Evolutionary conservation across 2,329 filamentous ascomycete species (phyloP), one percentile per base, ranked within the genome.

Genomic region (Ceratocystis papillata): DNA sequence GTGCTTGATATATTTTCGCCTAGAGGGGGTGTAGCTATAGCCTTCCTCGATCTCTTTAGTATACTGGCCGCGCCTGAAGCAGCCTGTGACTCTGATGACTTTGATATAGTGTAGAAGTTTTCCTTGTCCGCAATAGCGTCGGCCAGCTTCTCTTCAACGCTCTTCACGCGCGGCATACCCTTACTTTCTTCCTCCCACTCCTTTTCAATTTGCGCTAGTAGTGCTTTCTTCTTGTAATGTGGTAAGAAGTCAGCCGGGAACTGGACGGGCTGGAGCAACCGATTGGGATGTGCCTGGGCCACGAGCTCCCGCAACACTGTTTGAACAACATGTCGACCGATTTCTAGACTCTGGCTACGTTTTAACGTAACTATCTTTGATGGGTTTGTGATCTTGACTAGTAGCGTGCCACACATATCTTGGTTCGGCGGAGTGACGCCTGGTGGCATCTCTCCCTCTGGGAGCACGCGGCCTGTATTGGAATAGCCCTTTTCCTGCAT

Each of bases 401-500:
- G 46, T 22, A 69, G 5, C 5, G 67, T 68, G 25, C 68, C 68
- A 8, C 50, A 65, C 25, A 69, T 28, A 45, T 68, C 66, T 8
- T 15, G 17, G 15, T 1, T 57, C 5, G 66, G 65, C 22, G 22
- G 3, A 15, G 15, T 22, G 15, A 17, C 33, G 6, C 12, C 12
- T 4, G 25, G 12, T 17, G 28, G 41, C 41, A 53, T 33, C 33
- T 62, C 68, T 5, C 25, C 33, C 10, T n/a, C 48, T 3, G 66
- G 62, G 10, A 65, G 53, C 28, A 67, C 64, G 25, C 60, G 64
- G 10, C 68, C 68, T 10, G 60, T 65, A 44, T 62, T 59, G 1
- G 64, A 37, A 37, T 64, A 68, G 12, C 68, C 68, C 15, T 30
- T 46, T 59, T 68, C 67, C n/a, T 48, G 28, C 46, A 69, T 44